phyloP scores from a whole-genome alignment of 495 filamentous ascomycete species.

The Clavariopsis aquatica region DNA sequence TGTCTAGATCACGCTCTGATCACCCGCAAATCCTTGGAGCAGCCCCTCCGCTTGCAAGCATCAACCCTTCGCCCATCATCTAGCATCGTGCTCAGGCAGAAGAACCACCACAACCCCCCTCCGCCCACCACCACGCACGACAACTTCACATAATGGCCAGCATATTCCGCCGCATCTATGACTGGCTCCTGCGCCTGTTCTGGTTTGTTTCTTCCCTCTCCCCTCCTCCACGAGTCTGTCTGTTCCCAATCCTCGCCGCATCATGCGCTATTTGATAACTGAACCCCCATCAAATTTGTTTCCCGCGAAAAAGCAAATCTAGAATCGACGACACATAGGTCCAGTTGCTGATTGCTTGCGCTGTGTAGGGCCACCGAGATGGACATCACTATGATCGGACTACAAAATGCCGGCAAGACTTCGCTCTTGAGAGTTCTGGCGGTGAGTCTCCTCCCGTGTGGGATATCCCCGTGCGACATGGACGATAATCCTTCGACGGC shows the following conservation, averaged over 20 bases:
- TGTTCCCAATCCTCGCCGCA: slow-evolving; percentile 20
- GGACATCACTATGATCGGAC: slow-evolving; percentile 98
- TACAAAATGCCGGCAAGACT: slow-evolving; percentile 98
- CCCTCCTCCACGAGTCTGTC: slow-evolving; percentile 7
- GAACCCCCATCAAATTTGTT: slow-evolving; percentile 21
- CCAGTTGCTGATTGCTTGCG: slow-evolving; percentile 35
- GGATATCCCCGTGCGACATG: slow-evolving; percentile 30
- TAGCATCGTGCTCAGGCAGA: not conserved
- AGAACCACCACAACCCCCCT: not conserved
- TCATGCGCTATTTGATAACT: slow-evolving; percentile 32
- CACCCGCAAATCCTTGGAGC: slow-evolving; percentile 13
- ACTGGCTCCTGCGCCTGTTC: slow-evolving; percentile 96
- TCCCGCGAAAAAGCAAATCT: slow-evolving; percentile 34
- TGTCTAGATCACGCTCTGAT: slow-evolving; percentile 14
- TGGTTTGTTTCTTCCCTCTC: slow-evolving; percentile 69
- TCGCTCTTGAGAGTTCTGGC: slow-evolving; percentile 90
- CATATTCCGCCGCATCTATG: slow-evolving; percentile 91
- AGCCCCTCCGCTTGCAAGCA: not conserved
- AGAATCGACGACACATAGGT: slow-evolving; percentile 27
- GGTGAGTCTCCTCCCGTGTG: slow-evolving; percentile 59
- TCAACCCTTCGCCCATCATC: slow-evolving; percentile 7
- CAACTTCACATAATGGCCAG: slow-evolving; percentile 65
- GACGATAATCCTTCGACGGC: slow-evolving; percentile 19
- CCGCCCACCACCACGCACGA: slow-evolving; percentile 14
- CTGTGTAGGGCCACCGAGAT: slow-evolving; percentile 87